Evolutionary conservation across 331 rosid species (phyloP).

Genomic region (Telfairia occidentalis): DNA sequence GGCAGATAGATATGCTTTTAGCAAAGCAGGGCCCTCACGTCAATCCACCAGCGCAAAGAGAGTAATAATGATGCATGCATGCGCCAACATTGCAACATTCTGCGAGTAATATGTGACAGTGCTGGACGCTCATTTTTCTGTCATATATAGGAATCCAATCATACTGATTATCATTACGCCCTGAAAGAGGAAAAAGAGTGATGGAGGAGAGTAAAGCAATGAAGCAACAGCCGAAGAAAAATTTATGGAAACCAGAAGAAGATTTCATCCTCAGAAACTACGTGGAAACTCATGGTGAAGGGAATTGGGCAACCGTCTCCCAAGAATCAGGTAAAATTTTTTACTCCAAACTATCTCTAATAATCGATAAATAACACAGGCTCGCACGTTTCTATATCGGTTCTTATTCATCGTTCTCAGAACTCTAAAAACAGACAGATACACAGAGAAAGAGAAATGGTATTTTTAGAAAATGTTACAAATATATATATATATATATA

Average conservation of each 20-base stretch:
- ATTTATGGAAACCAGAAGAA: constrained; percentile 63
- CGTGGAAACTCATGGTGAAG: constrained; percentile 62
- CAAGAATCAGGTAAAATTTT: constrained; percentile 31
- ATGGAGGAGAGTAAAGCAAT: constrained; percentile 31
- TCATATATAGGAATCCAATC: constrained; percentile 14
- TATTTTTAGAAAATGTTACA: background rate
- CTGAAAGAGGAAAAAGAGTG: background rate
- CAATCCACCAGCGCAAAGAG: constrained; percentile 8
- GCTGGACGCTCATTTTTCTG: background rate
- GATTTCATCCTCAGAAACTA: constrained; percentile 41
- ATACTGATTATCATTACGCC: background rate
- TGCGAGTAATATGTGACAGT: constrained; percentile 14
- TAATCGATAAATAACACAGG: background rate
- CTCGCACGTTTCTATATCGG: background rate
- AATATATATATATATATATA: background rate
- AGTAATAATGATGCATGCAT: constrained; percentile 22
- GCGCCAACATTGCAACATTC: constrained; percentile 12
- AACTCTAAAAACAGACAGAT: background rate
- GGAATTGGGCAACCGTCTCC: constrained; percentile 57
- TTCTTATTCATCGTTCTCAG: background rate
- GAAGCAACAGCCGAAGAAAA: constrained; percentile 37
- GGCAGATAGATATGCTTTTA: constrained; percentile 29
- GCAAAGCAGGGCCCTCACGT: constrained; percentile 29
- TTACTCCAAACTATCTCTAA: background rate
- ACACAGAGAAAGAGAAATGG: background rate